Base-by-base conservation (phyloP, 768 basidiomycete species). In the Suillus subluteus region DNA sequence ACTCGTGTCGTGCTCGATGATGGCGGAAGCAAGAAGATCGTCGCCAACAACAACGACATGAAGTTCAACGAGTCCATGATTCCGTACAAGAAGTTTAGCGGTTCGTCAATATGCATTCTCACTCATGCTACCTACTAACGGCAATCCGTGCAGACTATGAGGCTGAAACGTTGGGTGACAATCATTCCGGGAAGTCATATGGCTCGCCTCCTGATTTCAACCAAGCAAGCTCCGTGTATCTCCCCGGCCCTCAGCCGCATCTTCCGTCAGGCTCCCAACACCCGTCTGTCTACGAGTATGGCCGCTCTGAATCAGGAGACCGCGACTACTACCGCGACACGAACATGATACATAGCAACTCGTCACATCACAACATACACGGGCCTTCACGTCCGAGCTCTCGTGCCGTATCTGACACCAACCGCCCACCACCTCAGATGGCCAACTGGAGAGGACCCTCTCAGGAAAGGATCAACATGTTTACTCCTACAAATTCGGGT, bases 51-150 rank as follows among this genome's bases (percentile, higher is more conserved):
- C 59, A 87, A 87, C 61, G 91, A 91, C 32, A 89, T 91, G 75
- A 87, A 85, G 67, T 92, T 89, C 80, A 88, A 88, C 70, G 91
- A 92, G 61, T 87, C 85, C 37, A 89, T 90, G 86, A 91, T 92
- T 65, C 90, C 90, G 6, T 83, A 91, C 73, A 87, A 87, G 80
- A 88, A 85, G 69, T 92, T 91, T 79, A 86, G 84, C 68, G 89
- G 88, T 88, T 73, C 54, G 87, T 81, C 5, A 4, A 37, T 61
- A 2, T 44, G 32, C 26, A 43, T 52, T 37, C 43, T 30, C 3
- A 50, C 54, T 58, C 38, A 1, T 64, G 23, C 61, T 66, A 6
- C 15, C 32, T 52, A 62, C 59, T 77, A 52, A 78, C 41, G 64
- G 11, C 23, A 44, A 32, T 23, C 8, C n/a, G 46, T 59, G 1